Percentiles rank a stretch among this genome's conserved stretches.
phyloP scores from a whole-genome alignment of 1,284 basidiomycete species.

The Boletus coffeatus region DNA sequence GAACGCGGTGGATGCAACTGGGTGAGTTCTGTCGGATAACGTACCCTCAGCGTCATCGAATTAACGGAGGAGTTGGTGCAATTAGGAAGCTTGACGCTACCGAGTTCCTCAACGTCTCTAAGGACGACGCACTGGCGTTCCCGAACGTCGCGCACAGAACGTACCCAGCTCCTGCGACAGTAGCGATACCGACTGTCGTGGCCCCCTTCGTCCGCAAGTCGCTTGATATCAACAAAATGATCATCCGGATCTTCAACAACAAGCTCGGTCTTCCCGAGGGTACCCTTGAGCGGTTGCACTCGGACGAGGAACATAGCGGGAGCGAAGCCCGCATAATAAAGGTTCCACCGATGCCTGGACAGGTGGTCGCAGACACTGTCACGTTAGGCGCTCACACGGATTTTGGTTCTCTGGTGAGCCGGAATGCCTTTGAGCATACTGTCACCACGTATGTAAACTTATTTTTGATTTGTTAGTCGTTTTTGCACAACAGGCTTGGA shows the following conservation, averaged over 20 bases:
- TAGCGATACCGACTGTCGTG: slow-evolving; percentile 45
- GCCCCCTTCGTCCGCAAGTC: slow-evolving; percentile 55
- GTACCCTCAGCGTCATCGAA: background rate
- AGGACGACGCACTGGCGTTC: slow-evolving; percentile 59
- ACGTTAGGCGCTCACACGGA: slow-evolving; percentile 53
- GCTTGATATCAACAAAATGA: slow-evolving; percentile 46
- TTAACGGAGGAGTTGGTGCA: background rate
- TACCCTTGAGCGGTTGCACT: slow-evolving; percentile 44
- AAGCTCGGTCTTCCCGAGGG: slow-evolving; percentile 51
- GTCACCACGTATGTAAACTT: background rate
- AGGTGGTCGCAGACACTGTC: slow-evolving; percentile 25
- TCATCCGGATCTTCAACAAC: slow-evolving; percentile 53
- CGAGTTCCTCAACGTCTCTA: slow-evolving; percentile 64
- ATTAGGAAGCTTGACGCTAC: slow-evolving; percentile 40
- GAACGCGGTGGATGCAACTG: slow-evolving; percentile 59
- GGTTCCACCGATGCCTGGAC: slow-evolving; percentile 37
- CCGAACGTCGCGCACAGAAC: slow-evolving; percentile 45
- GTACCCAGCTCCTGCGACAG: slow-evolving; percentile 50
- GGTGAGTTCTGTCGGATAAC: slow-evolving; percentile 24
- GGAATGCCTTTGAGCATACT: background rate
- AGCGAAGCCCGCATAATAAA: slow-evolving; percentile 58
- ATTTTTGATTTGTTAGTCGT: slow-evolving; percentile 35
- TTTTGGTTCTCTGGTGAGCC: slow-evolving; percentile 43
- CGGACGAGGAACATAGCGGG: slow-evolving; percentile 43
- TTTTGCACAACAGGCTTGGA: slow-evolving; percentile 65